phyloP scores from a whole-genome alignment of 768 basidiomycete genomes.

The Naganishia friedmannii region DNA sequence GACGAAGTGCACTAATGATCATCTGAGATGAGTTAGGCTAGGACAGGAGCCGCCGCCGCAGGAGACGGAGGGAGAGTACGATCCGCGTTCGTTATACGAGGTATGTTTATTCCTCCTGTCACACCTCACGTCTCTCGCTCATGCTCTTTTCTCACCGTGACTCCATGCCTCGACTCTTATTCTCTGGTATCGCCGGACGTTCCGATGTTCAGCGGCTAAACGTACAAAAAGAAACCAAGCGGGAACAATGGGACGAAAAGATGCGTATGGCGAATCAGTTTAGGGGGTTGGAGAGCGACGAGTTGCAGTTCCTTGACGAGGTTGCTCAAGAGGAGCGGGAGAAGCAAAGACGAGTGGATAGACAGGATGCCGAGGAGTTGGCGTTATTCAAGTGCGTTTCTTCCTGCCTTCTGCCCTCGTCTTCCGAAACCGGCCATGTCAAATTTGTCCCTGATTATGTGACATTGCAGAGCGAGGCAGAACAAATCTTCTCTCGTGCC shows the following conservation, averaged over 20 bases:
- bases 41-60: conserved; percentile 52
- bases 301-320: conserved; percentile 50
- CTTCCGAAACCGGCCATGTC: neutral
- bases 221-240: conserved; percentile 46
- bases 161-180: no score
- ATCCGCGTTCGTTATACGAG: conserved; percentile 52
- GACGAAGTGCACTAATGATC: neutral
- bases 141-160: no score
- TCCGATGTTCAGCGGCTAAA: conserved; percentile 9
- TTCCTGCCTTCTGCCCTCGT: neutral
- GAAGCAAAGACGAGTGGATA: conserved; percentile 40
- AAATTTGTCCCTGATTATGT: neutral
- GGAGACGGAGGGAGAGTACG: conserved; percentile 44
- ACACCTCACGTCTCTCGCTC: neutral
- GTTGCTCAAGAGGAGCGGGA: conserved; percentile 41
- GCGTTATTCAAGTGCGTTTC: conserved; percentile 46
- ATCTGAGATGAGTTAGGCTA: conserved; percentile 35
- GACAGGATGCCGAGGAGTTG: conserved; percentile 48
- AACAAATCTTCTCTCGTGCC: neutral
- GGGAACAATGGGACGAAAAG: conserved; percentile 54
- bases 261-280: conserved; percentile 55
- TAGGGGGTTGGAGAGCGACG: conserved; percentile 53
- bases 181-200: neutral
- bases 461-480: conserved; percentile 27
- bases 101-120: conserved; percentile 23